phyloP scores from a whole-genome alignment of 148 eudicot genomes.

The Rhododendron vialii region DNA sequence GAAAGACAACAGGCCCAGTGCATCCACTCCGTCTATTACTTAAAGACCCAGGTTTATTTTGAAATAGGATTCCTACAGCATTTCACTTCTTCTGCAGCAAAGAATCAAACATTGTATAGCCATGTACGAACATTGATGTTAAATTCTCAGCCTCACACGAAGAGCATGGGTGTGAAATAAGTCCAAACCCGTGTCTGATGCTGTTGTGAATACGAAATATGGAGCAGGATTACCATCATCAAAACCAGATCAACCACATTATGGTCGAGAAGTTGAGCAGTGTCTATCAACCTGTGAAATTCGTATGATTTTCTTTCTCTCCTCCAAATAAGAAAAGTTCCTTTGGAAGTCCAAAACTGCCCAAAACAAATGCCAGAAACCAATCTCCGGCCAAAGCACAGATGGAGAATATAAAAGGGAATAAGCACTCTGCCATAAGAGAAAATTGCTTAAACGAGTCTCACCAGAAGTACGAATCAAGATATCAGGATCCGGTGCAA shows the following conservation, averaged over 20 bases:
- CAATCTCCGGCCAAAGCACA: constrained; percentile 71
- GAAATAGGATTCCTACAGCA: not conserved
- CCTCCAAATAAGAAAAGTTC: constrained; percentile 28
- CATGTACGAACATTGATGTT: not conserved
- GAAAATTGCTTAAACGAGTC: constrained; percentile 71
- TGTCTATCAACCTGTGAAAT: not conserved
- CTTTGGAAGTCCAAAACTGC: constrained; percentile 52
- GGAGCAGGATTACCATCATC: not conserved
- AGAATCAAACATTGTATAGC: not conserved
- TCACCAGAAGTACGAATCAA: constrained; percentile 69
- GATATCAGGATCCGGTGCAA: constrained; percentile 59
- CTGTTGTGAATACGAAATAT: not conserved
- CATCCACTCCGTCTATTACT: not conserved
- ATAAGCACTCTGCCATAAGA: constrained; percentile 59
- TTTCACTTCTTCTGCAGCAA: not conserved
- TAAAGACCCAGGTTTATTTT: not conserved
- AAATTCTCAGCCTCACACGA: not conserved
- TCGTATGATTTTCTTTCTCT: constrained; percentile 31
- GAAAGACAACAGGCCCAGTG: not conserved
- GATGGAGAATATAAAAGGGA: constrained; percentile 54
- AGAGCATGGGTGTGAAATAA: not conserved
- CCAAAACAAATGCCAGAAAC: constrained; percentile 53
- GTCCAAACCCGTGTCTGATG: not conserved
- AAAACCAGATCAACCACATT: not conserved
- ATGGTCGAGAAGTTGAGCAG: not conserved